These are phyloP conservation scores for Aureobasidium sp. DNA, from an alignment of 2,329 filamentous ascomycete species.

Conservation along the genomic window DNA sequence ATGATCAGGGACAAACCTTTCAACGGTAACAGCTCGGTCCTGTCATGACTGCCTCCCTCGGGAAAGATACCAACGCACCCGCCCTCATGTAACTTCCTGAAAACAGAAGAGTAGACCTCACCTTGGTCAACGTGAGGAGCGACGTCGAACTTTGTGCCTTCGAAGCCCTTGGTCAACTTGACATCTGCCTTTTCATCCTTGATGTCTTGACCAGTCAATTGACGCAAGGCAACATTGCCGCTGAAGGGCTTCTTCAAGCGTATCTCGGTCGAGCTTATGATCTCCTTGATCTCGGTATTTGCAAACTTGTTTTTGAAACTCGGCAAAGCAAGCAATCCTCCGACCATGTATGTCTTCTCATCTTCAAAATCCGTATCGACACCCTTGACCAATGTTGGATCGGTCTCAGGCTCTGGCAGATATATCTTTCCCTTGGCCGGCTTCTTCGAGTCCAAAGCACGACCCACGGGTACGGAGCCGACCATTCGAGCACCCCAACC, in stretches of 20 bases:
- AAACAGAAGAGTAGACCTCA: slow-evolving; percentile 88
- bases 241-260: slow-evolving; percentile 83
- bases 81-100: slow-evolving; percentile 69
- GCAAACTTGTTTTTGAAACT: slow-evolving; percentile 73
- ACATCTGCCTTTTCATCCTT: slow-evolving; percentile 49
- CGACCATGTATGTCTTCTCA: slow-evolving; percentile 60
- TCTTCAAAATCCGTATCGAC: slow-evolving; percentile 73
- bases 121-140: slow-evolving; percentile 93
- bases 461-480: slow-evolving; percentile 85
- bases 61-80: slow-evolving; percentile 96
- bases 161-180: slow-evolving; percentile 50
- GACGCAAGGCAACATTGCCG: slow-evolving; percentile 63
- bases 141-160: slow-evolving; percentile 76
- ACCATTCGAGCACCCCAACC: slow-evolving; percentile 78
- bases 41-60: slow-evolving; percentile 92
- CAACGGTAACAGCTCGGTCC: slow-evolving; percentile 80
- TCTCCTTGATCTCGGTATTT: slow-evolving; percentile 76
- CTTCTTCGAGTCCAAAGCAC: slow-evolving; percentile 83
- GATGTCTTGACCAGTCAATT: slow-evolving; percentile 78
- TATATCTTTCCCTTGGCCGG: slow-evolving; percentile 74
- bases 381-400: slow-evolving; percentile 74
- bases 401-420: slow-evolving; percentile 76
- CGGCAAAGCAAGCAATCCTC: slow-evolving; percentile 81
- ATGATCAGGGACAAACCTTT: slow-evolving; percentile 49
- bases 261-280: slow-evolving; percentile 72